phyloP scores from a whole-genome alignment of 179 eudicot genomes.

The Spergularia azorica region DNA sequence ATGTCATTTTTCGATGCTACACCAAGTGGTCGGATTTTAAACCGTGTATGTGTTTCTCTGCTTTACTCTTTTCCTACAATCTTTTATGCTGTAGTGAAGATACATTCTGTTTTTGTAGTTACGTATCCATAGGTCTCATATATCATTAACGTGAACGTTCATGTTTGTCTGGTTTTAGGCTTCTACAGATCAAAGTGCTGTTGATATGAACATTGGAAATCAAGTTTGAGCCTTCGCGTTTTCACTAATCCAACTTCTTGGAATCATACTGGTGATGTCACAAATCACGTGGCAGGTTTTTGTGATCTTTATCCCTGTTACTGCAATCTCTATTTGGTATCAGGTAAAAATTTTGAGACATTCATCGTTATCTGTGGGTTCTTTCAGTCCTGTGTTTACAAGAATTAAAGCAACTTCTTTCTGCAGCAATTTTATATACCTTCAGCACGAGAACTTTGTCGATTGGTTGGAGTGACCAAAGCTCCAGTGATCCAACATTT shows the following conservation, averaged over 20 bases:
- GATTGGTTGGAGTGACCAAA: conserved; percentile 59
- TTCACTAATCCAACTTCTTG: conserved; percentile 57
- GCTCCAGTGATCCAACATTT: conserved; percentile 80
- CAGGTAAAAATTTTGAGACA: conserved; percentile 33
- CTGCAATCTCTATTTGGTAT: conserved; percentile 46
- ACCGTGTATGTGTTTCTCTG: conserved; percentile 42
- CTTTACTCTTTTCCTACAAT: no score
- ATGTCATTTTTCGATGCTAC: conserved; percentile 76
- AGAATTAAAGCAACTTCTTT: no score
- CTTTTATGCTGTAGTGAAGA: no score
- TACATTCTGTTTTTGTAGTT: background rate
- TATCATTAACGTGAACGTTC: no score
- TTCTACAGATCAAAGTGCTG: conserved; percentile 69
- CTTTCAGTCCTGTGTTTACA: background rate
- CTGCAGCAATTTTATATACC: conserved; percentile 40
- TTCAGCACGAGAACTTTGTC: conserved; percentile 60
- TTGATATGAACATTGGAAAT: conserved; percentile 54
- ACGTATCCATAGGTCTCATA: background rate
- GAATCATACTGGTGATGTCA: conserved; percentile 71
- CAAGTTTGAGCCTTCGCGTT: conserved; percentile 49
- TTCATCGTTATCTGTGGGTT: background rate
- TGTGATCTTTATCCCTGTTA: conserved; percentile 53
- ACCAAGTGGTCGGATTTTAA: conserved; percentile 67
- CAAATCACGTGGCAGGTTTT: conserved; percentile 79
- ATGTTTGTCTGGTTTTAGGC: conserved; percentile 42